Conservation (phyloP, 1,284 basidiomycete genomes). For the Sanguinoderma infundibulare region DNA sequence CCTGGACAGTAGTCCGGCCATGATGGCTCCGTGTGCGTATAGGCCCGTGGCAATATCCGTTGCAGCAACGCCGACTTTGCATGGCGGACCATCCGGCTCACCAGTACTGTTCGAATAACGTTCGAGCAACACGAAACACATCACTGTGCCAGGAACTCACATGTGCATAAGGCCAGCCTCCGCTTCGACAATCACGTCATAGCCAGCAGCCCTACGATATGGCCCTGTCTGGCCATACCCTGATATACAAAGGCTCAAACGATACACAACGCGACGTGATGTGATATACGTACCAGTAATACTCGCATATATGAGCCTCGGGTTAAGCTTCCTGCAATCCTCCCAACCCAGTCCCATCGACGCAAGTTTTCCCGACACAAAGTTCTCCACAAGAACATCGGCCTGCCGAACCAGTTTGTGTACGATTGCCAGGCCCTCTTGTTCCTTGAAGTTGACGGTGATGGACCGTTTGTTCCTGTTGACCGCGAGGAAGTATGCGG, state of each 20-base stretch:
- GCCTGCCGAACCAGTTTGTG: slow-evolving; percentile 74
- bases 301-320: slow-evolving; percentile 85
- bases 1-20: slow-evolving; percentile 87
- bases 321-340: slow-evolving; percentile 81
- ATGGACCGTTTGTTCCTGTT: slow-evolving; percentile 93
- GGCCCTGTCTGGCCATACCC: slow-evolving; percentile 96
- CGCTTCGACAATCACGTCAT: slow-evolving; percentile 90
- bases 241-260: slow-evolving; percentile 36
- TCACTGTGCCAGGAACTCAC: slow-evolving; percentile 44
- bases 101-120: slow-evolving; percentile 66
- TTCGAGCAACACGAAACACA: not conserved
- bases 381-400: slow-evolving; percentile 92
- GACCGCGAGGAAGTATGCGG: slow-evolving; percentile 89
- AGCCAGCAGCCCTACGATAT: slow-evolving; percentile 82
- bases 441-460: slow-evolving; percentile 86
- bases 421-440: slow-evolving; percentile 80
- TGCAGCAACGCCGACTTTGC: slow-evolving; percentile 90
- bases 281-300: slow-evolving; percentile 68
- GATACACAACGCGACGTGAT: not conserved
- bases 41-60: slow-evolving; percentile 93
- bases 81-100: slow-evolving; percentile 85
- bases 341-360: slow-evolving; percentile 89
- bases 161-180: slow-evolving; percentile 96
- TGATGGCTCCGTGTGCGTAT: slow-evolving; percentile 92
- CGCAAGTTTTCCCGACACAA: slow-evolving; percentile 82